Conservation (phyloP, 371 early-diverging fungal genomes). For the Saksenaea oblongispora region DNA sequence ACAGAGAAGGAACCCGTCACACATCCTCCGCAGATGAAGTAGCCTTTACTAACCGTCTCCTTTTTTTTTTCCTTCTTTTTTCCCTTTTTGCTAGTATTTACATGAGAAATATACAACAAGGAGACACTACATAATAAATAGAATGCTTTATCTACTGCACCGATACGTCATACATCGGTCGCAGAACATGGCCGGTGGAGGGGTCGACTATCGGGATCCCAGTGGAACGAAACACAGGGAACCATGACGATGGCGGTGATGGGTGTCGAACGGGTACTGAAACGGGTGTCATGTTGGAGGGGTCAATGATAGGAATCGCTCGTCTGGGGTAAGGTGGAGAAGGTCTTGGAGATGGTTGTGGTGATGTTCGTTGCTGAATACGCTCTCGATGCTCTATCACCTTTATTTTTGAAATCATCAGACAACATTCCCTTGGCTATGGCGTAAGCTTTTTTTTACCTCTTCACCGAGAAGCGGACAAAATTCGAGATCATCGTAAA, state of each 20-base stretch:
- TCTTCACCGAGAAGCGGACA: constrained; percentile 40
- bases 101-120: neutral
- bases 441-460: constrained; percentile 3
- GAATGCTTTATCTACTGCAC: constrained; percentile 13
- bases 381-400: constrained; percentile 43
- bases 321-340: constrained; percentile 33
- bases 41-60: neutral
- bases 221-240: neutral
- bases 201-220: constrained; percentile 19
- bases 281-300: constrained; percentile 42
- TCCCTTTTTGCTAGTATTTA: constrained; percentile 3
- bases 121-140: neutral
- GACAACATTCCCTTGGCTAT: neutral
- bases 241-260: constrained; percentile 7
- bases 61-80: neutral
- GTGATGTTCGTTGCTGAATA: constrained; percentile 44
- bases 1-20: too few relatives aligned
- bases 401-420: constrained; percentile 1
- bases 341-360: constrained; percentile 40
- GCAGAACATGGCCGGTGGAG: constrained; percentile 10
- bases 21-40: too few relatives aligned
- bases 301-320: constrained; percentile 49
- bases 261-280: constrained; percentile 24
- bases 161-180: constrained; percentile 12
- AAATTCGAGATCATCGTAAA: constrained; percentile 50